These are phyloP conservation scores for Penicillium roqueforti DNA, from an alignment of 495 filamentous ascomycete genomes.

Conservation along the genomic window DNA sequence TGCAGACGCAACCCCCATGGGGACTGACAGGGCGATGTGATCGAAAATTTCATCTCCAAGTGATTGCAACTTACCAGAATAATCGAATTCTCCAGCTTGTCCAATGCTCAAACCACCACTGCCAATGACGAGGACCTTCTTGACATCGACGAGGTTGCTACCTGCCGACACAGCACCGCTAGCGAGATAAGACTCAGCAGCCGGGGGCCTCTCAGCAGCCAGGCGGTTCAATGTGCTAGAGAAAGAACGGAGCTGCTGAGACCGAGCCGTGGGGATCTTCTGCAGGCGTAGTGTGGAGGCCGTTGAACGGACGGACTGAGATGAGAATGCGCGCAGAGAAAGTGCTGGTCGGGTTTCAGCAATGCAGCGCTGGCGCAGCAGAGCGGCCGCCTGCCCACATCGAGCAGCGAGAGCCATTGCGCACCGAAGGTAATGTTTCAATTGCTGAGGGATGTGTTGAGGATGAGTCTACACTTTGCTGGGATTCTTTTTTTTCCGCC, in stretches of 20 bases:
- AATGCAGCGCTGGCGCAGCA: constrained; percentile 46
- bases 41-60: neutral
- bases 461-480: constrained; percentile 22
- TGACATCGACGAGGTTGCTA: constrained; percentile 77
- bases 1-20: constrained; percentile 5
- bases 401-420: constrained; percentile 51
- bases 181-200: constrained; percentile 80
- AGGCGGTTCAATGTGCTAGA: constrained; percentile 39
- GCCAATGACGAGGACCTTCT: constrained; percentile 92
- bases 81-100: constrained; percentile 96
- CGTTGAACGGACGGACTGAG: constrained; percentile 34
- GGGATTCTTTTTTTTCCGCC: constrained; percentile 30
- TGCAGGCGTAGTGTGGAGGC: constrained; percentile 38
- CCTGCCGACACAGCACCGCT: constrained; percentile 76
- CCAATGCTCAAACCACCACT: constrained; percentile 94
- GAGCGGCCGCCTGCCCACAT: constrained; percentile 45
- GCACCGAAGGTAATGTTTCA: constrained; percentile 25
- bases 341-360: constrained; percentile 40
- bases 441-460: constrained; percentile 21
- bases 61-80: constrained; percentile 64
- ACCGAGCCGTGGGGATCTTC: constrained; percentile 35
- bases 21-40: neutral
- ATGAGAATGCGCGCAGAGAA: constrained; percentile 41
- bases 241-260: constrained; percentile 46
- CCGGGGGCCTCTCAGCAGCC: constrained; percentile 62